A percentile compares a stretch with the other conserved stretches of the same genome.
Conservation (phyloP, 192 early-diverging fungal species). For the Backusella westeae region DNA sequence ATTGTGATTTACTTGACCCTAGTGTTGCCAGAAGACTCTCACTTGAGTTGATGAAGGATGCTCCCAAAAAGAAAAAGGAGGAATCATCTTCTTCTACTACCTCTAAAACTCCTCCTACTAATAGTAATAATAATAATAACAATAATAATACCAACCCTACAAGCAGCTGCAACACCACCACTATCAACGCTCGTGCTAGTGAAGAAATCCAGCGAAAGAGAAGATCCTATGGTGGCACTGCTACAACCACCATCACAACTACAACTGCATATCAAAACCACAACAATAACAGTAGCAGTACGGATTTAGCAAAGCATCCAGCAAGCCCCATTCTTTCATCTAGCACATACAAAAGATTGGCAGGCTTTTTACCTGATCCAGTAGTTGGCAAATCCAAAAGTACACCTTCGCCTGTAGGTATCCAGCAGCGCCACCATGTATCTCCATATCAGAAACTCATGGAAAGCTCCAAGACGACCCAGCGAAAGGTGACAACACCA, state of each 20-base stretch:
- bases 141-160: too few species aligned
- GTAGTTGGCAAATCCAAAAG: constrained; percentile 21
- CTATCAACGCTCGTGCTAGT: background rate
- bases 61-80: constrained; percentile 14
- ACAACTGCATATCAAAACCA: background rate
- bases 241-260: background rate
- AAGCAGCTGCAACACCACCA: background rate
- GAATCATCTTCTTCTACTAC: background rate
- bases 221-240: background rate
- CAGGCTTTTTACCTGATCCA: constrained; percentile 13
- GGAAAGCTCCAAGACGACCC: background rate
- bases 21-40: constrained; percentile 31
- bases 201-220: background rate
- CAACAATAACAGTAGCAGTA: background rate
- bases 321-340: constrained; percentile 8
- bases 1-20: constrained; percentile 11
- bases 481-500: background rate
- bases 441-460: background rate
- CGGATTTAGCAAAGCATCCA: background rate
- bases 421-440: background rate
- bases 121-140: too few species aligned
- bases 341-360: constrained; percentile 7
- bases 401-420: constrained; percentile 13
- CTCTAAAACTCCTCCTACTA: too few species aligned
- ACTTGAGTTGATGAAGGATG: constrained; percentile 33